These are phyloP conservation scores for Chaetomidium leptoderma DNA, from an alignment of 495 filamentous ascomycete genomes.

Conservation along the genomic window DNA sequence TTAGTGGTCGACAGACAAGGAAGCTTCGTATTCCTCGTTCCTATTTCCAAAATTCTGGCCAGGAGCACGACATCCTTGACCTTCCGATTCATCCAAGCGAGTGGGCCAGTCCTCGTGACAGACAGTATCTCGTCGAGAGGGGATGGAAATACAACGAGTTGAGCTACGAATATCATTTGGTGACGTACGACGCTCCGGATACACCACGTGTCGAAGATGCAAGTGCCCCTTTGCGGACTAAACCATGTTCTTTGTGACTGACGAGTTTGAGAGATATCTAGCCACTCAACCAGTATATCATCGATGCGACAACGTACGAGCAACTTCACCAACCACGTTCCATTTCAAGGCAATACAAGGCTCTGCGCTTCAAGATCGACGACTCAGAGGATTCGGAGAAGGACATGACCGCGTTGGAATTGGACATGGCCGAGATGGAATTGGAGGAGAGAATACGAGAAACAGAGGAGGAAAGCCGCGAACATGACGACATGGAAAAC, in stretches of 20 bases:
- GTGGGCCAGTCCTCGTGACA: background rate
- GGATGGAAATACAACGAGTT: background rate
- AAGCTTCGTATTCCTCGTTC: background rate
- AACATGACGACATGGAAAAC: too few species aligned
- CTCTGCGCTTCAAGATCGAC: too few species aligned
- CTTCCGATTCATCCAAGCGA: background rate
- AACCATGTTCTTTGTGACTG: background rate
- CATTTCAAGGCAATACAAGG: too few species aligned
- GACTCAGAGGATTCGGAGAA: too few species aligned
- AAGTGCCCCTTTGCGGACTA: background rate
- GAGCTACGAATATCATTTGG: background rate
- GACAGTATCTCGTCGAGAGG: background rate
- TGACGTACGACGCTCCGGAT: background rate
- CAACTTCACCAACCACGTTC: background rate
- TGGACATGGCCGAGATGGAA: background rate
- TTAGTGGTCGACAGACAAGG: background rate
- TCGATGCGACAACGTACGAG: background rate
- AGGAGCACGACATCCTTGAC: background rate
- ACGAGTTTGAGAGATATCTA: background rate
- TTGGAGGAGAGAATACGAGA: too few species aligned
- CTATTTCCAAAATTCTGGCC: background rate
- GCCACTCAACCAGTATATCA: background rate
- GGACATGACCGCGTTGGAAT: background rate
- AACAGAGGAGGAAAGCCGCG: too few species aligned
- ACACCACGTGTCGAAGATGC: background rate